phyloP scores from a whole-genome alignment of 805 yeast genomes.

The Vanderwaltozyma tropicalis region DNA sequence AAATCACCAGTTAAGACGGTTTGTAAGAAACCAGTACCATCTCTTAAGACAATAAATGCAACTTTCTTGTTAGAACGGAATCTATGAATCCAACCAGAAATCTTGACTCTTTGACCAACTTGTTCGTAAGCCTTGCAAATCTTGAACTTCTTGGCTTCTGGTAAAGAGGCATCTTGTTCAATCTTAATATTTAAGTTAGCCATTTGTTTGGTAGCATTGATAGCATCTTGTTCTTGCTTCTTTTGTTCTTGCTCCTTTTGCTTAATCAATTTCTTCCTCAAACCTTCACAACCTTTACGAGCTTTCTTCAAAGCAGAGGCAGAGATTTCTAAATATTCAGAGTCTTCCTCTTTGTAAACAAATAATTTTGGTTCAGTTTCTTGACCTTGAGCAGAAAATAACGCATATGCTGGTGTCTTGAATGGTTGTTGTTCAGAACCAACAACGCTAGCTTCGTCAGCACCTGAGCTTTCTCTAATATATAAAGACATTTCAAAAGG shows the following conservation, averaged over 20 bases:
- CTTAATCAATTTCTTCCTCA: slow-evolving; percentile 58
- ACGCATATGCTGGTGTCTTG: slow-evolving; percentile 76
- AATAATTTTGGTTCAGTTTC: slow-evolving; percentile 40
- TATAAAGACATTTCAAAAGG: slow-evolving; percentile 33
- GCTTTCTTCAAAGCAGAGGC: slow-evolving; percentile 94
- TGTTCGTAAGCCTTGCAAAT: slow-evolving; percentile 42
- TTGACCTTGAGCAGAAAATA: slow-evolving; percentile 34
- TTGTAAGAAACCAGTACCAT: slow-evolving; percentile 88
- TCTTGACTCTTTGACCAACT: slow-evolving; percentile 61
- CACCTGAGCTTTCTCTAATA: slow-evolving; percentile 66
- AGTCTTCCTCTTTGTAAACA: slow-evolving; percentile 36
- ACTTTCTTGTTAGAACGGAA: slow-evolving; percentile 86
- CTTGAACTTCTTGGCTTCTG: slow-evolving; percentile 59
- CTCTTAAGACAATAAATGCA: slow-evolving; percentile 85
- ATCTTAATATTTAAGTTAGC: slow-evolving; percentile 70
- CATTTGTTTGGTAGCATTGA: slow-evolving; percentile 63
- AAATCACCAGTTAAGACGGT: slow-evolving; percentile 82
- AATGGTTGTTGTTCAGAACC: slow-evolving; percentile 68
- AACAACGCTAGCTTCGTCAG: slow-evolving; percentile 43
- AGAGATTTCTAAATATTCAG: slow-evolving; percentile 61
- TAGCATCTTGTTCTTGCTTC: slow-evolving; percentile 47
- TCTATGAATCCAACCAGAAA: slow-evolving; percentile 95
- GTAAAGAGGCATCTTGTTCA: slow-evolving; percentile 62
- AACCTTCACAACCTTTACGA: slow-evolving; percentile 87
- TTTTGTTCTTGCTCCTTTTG: slow-evolving; percentile 43